Evolutionary conservation across 106 monocot genomes (phyloP), one percentile per base, ranked within the genome.

Genomic region (Dendrobium officinale): DNA sequence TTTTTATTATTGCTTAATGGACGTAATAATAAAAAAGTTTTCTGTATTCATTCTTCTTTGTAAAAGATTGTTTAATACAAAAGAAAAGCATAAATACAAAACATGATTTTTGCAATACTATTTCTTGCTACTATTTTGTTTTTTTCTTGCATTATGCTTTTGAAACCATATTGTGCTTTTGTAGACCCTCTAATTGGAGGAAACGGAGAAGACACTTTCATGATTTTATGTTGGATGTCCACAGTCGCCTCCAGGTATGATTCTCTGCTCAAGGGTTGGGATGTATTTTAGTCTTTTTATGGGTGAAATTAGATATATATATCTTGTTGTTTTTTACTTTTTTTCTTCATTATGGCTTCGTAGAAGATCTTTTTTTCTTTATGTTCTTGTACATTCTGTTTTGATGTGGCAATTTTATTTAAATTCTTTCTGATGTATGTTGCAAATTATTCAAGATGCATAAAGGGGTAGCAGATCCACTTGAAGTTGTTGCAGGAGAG

Each of bases 141-240:
- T 70, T 6, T 6, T 70, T 4, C 33, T 70, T 33, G 70, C 70
- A 70, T 11, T 67, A 67, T 27, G 9, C 67, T 9, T 67, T 67
- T 67, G 27, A 67, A 67, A 10, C 26, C 67, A 26, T 67, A 2
- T 6, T 59, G 43, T 80, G 4, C 48, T 82, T 72, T 37, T 79
- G 72, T 83, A 99, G 99, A 77, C 91, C 95, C 70, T 80, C 77
- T 79, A 90, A 88, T 73, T 99, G 99, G 99, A 93, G 99, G 76
- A 99, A 91, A 82, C 90, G 89, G 77, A 92, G 99, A 85, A 99
- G 93, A 81, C 99, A 99, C 55, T 99, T 99, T 77, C 99, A 99
- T 88, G 99, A 99, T 88, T 95, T 99, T 75, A 99, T 99, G 99
- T 83, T 99, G 83, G 93, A 87, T 85, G 91, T 99, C 37, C 99